Conservation (phyloP, 2,329 filamentous ascomycete species). For the Aspergillus ibericus region DNA sequence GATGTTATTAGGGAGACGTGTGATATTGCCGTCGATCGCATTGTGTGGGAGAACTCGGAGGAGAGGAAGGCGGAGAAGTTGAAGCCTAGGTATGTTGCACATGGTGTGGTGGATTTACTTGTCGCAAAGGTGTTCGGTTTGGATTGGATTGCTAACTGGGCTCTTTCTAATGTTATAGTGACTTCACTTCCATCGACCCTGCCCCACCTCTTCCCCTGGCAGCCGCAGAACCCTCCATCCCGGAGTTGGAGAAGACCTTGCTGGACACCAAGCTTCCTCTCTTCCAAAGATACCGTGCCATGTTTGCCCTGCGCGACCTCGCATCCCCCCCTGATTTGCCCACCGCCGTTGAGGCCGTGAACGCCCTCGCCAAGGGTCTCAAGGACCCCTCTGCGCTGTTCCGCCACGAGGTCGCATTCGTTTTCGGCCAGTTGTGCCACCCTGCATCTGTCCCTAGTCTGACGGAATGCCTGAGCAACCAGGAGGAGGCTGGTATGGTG, state of each 20-base stretch:
- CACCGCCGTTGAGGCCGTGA: conserved; percentile 82
- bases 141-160: conserved; percentile 15
- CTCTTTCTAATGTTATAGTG: conserved; percentile 56
- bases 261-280: conserved; percentile 77
- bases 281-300: conserved; percentile 92
- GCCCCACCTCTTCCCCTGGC: conserved; percentile 80
- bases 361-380: conserved; percentile 82
- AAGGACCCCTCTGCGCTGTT: conserved; percentile 86
- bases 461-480: conserved; percentile 72
- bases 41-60: conserved; percentile 86
- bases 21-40: conserved; percentile 91
- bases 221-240: conserved; percentile 62
- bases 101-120: too few relatives aligned
- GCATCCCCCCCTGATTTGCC: conserved; percentile 89
- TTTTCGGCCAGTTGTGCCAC: conserved; percentile 94
- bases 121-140: conserved; percentile 10
- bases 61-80: conserved; percentile 72
- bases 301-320: conserved; percentile 95
- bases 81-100: conserved; percentile 67
- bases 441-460: conserved; percentile 95
- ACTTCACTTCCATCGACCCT: conserved; percentile 94
- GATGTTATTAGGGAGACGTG: conserved; percentile 91
- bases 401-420: conserved; percentile 96
- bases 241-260: conserved; percentile 71
- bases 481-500: conserved; percentile 89